Evolutionary conservation across 495 filamentous ascomycete genomes (phyloP), one percentile per base, ranked within the genome.

Genomic region (Lophiotrema nucula): DNA sequence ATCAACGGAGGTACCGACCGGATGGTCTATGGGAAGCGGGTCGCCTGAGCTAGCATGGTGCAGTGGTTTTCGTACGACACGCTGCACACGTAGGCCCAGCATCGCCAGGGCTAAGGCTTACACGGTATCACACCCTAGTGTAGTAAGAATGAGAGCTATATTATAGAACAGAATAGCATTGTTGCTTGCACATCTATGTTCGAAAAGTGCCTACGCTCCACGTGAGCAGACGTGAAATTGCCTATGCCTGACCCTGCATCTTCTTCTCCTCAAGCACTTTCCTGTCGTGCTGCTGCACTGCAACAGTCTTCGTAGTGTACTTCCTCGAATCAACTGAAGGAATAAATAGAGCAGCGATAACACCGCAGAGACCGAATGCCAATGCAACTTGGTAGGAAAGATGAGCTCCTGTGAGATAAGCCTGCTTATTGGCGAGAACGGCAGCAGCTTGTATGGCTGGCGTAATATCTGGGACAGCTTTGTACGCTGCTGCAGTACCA

Each of bases 281-380:
- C 35, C 61, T 28, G 45, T 65, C 61, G 12, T 18, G 19, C 41
- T 59, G 46, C 50, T 65, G 56, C 35, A 65, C 41, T 4, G 61
- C 61, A 22, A 60, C 56, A n/a, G 61, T 65, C 50, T 49, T 60
- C 37, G 15, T 38, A 22, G 61, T 65, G 41, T 65, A 65, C 57
- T 65, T 65, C 35, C 61, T 26, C 45, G 28, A 19, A 47, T 65
- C 61, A 0, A 65, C 55, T 2, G 15, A 22, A 4, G 61, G 33
- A 15, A 65, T 50, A 45, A 65, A 65, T n/a, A 65, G 48, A 26
- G 61, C 61, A 16, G 56, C 48, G 43, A 65, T 56, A 25, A 57
- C 58, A 25, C 61, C 61, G 28, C 48, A 56, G 25, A 65, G 38
- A 13, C 61, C 61, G 53, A 65, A 65, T 5, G 61, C 61, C 8